A percentile compares a stretch with the other conserved stretches of the same genome.
These are phyloP conservation scores for Sarocladiaceae sp. DNA, from an alignment of 2,329 filamentous ascomycete genomes.

Conservation along the genomic window DNA sequence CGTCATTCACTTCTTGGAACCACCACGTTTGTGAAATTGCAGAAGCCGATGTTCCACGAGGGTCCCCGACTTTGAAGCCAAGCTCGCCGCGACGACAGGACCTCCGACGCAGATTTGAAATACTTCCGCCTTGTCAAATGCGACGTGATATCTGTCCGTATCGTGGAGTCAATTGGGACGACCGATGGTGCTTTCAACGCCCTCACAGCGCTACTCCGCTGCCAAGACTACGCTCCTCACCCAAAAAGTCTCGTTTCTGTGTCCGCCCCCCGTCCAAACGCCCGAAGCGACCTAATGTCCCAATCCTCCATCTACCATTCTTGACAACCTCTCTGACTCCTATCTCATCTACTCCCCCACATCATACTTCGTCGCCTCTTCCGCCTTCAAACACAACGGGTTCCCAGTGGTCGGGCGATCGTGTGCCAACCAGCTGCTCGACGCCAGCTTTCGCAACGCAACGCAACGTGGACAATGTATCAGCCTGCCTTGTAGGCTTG, in stretches of 20 bases:
- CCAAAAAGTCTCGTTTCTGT: constrained; percentile 6
- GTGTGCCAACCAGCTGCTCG: too few relatives aligned
- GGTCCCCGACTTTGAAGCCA: background rate
- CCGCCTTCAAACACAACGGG: too few relatives aligned
- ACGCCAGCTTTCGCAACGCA: background rate
- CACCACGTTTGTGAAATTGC: background rate
- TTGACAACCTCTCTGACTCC: background rate
- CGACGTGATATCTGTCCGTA: too few relatives aligned
- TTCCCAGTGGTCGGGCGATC: too few relatives aligned
- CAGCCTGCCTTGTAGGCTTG: constrained; percentile 20
- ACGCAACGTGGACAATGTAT: constrained; percentile 23
- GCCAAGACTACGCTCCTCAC: background rate
- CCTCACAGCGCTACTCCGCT: constrained; percentile 6
- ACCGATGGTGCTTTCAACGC: too few relatives aligned
- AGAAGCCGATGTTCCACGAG: too few relatives aligned
- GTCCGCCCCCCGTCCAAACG: background rate
- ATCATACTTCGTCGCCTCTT: background rate
- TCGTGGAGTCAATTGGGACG: too few relatives aligned
- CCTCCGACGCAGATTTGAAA: background rate
- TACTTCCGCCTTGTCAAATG: background rate
- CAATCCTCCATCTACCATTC: background rate
- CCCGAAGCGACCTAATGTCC: background rate
- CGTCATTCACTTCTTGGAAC: background rate
- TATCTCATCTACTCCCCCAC: background rate
- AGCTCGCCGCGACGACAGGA: background rate